Evolutionary conservation across 1,284 basidiomycete species (phyloP).

Genomic region (Lignosus rhinocerotis): DNA sequence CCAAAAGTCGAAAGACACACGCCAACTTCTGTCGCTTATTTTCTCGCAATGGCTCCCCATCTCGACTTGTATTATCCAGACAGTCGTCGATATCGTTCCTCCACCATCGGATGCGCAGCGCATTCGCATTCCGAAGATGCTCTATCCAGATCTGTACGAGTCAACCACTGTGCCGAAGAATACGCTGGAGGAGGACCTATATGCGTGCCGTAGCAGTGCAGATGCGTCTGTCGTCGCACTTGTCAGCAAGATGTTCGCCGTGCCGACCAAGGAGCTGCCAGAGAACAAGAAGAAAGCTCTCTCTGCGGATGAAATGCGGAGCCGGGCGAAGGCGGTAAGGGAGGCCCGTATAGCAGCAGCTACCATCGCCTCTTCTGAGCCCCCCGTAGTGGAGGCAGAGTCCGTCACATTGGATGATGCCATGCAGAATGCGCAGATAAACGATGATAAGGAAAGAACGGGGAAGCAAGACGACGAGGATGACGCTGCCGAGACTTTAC

Average conservation of each 20-base stretch:
- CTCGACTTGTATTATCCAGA: constrained; percentile 90
- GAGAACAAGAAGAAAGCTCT: constrained; percentile 79
- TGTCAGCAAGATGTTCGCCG: constrained; percentile 99
- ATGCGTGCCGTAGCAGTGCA: constrained; percentile 63
- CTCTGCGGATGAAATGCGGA: constrained; percentile 88
- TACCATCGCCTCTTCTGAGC: constrained; percentile 29
- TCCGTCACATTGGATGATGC: constrained; percentile 26
- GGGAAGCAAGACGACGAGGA: constrained; percentile 23
- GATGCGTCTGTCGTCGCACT: constrained; percentile 78
- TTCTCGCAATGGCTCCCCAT: constrained; percentile 97
- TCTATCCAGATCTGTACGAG: constrained; percentile 79
- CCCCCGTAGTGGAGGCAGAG: constrained; percentile 19
- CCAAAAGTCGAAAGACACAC: constrained; percentile 88
- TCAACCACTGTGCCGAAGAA: constrained; percentile 63
- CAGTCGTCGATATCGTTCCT: constrained; percentile 91
- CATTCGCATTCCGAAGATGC: constrained; percentile 87
- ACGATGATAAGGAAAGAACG: constrained; percentile 23
- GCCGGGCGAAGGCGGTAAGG: constrained; percentile 64
- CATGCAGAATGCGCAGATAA: constrained; percentile 25
- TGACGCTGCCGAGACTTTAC: constrained; percentile 60
- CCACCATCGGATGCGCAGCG: constrained; percentile 84
- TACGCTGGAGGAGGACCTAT: constrained; percentile 83
- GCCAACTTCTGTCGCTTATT: constrained; percentile 82
- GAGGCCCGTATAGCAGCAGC: constrained; percentile 44
- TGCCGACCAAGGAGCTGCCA: constrained; percentile 78